Percentiles rank a stretch among this genome's conserved stretches.
phyloP scores from a whole-genome alignment of 1,284 basidiomycete genomes.

The Heterobasidion irregulare region DNA sequence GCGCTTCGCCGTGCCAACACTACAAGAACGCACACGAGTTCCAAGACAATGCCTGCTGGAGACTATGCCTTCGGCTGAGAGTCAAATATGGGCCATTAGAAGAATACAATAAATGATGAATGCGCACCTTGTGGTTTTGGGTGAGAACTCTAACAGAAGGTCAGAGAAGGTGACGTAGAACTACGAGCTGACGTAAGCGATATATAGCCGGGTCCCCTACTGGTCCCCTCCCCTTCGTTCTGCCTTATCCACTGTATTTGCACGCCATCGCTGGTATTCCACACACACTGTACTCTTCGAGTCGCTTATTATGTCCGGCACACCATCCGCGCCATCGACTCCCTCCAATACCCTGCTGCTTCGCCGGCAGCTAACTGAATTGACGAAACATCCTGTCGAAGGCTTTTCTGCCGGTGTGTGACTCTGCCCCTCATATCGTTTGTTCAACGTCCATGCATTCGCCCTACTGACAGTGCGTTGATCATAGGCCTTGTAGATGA shows the following conservation, averaged over 20 bases:
- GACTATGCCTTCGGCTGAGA: background rate
- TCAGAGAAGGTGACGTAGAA: background rate
- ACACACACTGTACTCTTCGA: background rate
- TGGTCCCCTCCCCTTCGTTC: background rate
- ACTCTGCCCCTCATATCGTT: conserved; percentile 8
- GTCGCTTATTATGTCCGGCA: conserved; percentile 2
- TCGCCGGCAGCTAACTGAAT: conserved; percentile 74
- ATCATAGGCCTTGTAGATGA: conserved; percentile 82
- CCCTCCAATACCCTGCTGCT: conserved; percentile 67
- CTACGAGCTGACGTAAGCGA: background rate
- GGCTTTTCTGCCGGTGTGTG: conserved; percentile 84
- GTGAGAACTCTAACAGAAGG: background rate
- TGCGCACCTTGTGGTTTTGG: background rate
- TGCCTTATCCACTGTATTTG: background rate
- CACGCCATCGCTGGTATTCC: background rate
- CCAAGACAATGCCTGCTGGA: background rate
- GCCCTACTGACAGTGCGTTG: conserved; percentile 7
- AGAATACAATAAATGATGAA: too few relatives aligned
- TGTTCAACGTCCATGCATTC: background rate
- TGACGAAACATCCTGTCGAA: conserved; percentile 85
- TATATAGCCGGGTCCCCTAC: background rate
- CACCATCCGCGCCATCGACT: conserved; percentile 18
- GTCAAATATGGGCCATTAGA: too few relatives aligned
- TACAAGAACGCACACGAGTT: background rate
- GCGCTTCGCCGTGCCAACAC: background rate